phyloP scores from a whole-genome alignment of 768 basidiomycete genomes.

The Leccinum subgranulosum region DNA sequence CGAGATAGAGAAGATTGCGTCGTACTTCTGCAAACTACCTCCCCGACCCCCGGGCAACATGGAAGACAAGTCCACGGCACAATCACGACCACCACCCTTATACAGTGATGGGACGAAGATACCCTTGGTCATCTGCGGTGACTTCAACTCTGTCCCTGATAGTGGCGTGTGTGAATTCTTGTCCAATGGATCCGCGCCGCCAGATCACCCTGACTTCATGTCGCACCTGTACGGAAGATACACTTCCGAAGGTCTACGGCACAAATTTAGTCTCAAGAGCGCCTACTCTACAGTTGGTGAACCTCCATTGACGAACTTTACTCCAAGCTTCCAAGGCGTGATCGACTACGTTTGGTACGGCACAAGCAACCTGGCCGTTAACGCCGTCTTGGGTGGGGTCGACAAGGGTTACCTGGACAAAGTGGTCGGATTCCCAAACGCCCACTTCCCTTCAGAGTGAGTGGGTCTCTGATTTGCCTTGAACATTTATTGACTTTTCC shows the following conservation, averaged over 20 bases:
- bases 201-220: conserved; percentile 90
- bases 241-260: conserved; percentile 84
- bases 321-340: conserved; percentile 80
- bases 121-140: conserved; percentile 88
- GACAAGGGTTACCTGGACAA: conserved; percentile 83
- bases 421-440: conserved; percentile 94
- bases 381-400: conserved; percentile 84
- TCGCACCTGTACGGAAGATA: conserved; percentile 87
- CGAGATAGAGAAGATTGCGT: conserved; percentile 87
- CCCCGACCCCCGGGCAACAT: conserved; percentile 46
- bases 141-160: conserved; percentile 86
- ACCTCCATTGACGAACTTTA: conserved; percentile 82
- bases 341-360: conserved; percentile 97
- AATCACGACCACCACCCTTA: conserved; percentile 52
- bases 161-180: conserved; percentile 94
- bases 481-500: not conserved
- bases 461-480: conserved; percentile 33
- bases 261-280: conserved; percentile 79
- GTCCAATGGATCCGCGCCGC: conserved; percentile 61
- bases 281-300: conserved; percentile 67
- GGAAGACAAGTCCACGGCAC: conserved; percentile 24
- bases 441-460: conserved; percentile 95
- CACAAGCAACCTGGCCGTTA: conserved; percentile 66
- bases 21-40: conserved; percentile 82
- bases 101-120: conserved; percentile 88